Evolutionary conservation across 2,329 filamentous ascomycete genomes (phyloP), one percentile per base, ranked within the genome.

Genomic region (Bimuria novae-zelandiae): DNA sequence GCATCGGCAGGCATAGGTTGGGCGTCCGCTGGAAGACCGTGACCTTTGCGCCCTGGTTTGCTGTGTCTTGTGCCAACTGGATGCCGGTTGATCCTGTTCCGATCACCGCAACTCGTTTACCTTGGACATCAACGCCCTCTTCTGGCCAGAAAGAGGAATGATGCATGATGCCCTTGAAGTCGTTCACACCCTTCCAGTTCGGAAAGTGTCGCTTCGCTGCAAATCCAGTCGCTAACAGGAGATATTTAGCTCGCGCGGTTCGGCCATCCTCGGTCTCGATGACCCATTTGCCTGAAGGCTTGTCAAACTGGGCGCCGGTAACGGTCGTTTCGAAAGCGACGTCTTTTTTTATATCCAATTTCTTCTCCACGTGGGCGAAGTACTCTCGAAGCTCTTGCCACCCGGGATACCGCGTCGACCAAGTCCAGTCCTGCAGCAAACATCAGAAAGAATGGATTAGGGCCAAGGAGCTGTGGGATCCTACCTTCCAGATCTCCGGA

Each of bases 11-110:
- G 0, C 83, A 84, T 6, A 87, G 74, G 53, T 89, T 89, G 0
- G 87, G 86, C 1, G 85, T 89, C 10, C 87, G 80, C 61, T 89
- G 85, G 68, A 88, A 88, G 30, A 89, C 82, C 2, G 74, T 78
- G 1, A 89, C 50, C 30, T 65, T 70, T 5, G 75, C 78, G 0
- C 80, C 83, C 11, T 77, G 65, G 2, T 80, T 80, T 1, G 79
- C 82, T 69, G 81, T 82, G 48, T 83, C 84, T 57, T 89, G 86
- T 0, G 81, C 79, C 37, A 87, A 81, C 60, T 89, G 86, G 1
- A 88, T 80, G 1, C 85, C 86, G 0, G 84, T 84, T 0, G 85
- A 82, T 1, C 86, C 86, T 0, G 84, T 88, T 11, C 86, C 86
- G 29, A 89, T 82, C 51, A 88, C 79, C 14, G 80, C 85, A 45